Evolutionary conservation across 2,329 filamentous ascomycete genomes (phyloP).

Genomic region (Grosmannia penicillata): DNA sequence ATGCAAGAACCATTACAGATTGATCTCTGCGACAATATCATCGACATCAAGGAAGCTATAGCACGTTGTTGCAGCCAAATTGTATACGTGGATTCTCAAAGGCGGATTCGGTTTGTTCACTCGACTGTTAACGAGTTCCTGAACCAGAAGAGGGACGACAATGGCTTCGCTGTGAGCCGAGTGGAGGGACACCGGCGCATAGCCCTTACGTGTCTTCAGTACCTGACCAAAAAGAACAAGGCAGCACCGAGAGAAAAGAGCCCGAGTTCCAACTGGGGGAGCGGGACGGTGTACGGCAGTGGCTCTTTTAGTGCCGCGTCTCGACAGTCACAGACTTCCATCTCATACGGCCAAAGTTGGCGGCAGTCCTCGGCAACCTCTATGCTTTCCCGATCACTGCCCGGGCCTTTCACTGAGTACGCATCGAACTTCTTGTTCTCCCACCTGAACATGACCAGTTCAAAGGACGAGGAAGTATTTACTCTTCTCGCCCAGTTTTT

Average conservation of each 20-base stretch:
- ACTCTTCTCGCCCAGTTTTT: slow-evolving; percentile 11
- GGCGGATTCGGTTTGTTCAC: slow-evolving; percentile 15
- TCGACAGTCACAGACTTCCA: too few relatives aligned
- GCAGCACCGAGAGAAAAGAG: background rate
- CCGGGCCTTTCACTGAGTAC: slow-evolving; percentile 8
- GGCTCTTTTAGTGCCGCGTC: too few relatives aligned
- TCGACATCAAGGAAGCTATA: slow-evolving; percentile 13
- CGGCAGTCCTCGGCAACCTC: too few relatives aligned
- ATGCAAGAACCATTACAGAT: slow-evolving; percentile 13
- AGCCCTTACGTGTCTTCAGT: slow-evolving; percentile 14
- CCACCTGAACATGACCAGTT: slow-evolving; percentile 8
- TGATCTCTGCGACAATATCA: slow-evolving; percentile 15
- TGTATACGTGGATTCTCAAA: slow-evolving; percentile 13
- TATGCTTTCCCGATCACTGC: too few relatives aligned
- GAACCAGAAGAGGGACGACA: slow-evolving; percentile 3
- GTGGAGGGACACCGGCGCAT: slow-evolving; percentile 12
- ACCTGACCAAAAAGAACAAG: slow-evolving; percentile 7
- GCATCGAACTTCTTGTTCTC: slow-evolving; percentile 13
- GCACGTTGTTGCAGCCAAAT: slow-evolving; percentile 14
- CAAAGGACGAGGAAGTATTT: slow-evolving; percentile 9
- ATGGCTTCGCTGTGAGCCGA: slow-evolving; percentile 14
- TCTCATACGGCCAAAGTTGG: too few relatives aligned
- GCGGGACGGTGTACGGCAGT: too few relatives aligned
- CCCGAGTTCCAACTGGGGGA: background rate
- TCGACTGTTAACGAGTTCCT: slow-evolving; percentile 16